Evolutionary conservation across 1,284 basidiomycete genomes (phyloP), one percentile per base, ranked within the genome.

Genomic region (Ganoderma sp.): DNA sequence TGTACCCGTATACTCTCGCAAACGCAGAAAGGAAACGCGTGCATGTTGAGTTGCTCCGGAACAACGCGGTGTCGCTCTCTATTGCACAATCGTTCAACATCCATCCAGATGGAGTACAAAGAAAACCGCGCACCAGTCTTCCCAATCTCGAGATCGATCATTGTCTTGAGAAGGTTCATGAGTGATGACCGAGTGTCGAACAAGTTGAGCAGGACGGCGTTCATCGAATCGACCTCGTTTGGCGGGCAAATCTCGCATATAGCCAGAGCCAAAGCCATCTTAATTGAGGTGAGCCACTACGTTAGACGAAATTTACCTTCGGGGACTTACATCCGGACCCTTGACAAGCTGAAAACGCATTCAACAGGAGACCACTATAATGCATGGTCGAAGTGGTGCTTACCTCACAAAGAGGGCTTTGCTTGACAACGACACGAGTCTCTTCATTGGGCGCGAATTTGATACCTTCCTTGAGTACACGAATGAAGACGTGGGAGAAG

Each of bases 401-500:
- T 74, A 92, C 92, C 80, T 94, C 92, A 70, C 86, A 87, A 19
- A 94, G 79, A 52, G 87, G 84, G 71, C 84, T 85, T 69, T 89
- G 86, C 56, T 85, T 84, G 64, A 82, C 82, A 64, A 83, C 81
- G n/a, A 82, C 78, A 28, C 84, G 80, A 7, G 86, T 82, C 66
- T 84, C 85, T 52, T 88, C 87, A 69, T 86, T 84, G 1, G 85
- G 82, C 67, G 89, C 87, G 67, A 94, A 90, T 69, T 88, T 88
- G 22, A 92, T 89, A 22, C 94, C 94, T 74, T 93, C 90, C 17
- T 90, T 87, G 63, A 98, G 85, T 4, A 96, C 94, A 61, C 92
- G 88, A 60, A 93, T 90, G 79, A 97, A 94, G n/a, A 96, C 90
- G 76, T 93, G 90, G 64, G 95, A 90, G 76, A 97, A 97, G 32